A percentile compares a stretch with the other conserved stretches of the same genome.
Evolutionary conservation across 345 rosid species (phyloP).

Genomic region (Microcos paniculata): DNA sequence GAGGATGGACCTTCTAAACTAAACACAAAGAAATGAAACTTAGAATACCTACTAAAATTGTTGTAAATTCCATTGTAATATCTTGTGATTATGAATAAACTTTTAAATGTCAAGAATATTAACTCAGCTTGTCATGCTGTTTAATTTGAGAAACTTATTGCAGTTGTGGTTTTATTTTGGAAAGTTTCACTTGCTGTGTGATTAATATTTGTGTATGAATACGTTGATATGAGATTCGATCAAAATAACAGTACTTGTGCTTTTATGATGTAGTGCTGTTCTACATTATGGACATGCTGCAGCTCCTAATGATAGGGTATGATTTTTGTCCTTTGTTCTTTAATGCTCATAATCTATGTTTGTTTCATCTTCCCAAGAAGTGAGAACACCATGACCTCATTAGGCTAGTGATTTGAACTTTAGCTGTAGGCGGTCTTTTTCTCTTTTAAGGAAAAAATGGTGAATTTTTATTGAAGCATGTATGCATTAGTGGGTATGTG

Average conservation of each 20-base stretch:
- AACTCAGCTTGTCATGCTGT: not conserved
- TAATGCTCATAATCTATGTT: not conserved
- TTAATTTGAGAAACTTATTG: not conserved
- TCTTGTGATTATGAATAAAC: not conserved
- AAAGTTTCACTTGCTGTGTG: not conserved
- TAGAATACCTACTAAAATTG: not conserved
- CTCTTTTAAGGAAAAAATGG: not conserved
- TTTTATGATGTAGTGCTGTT: slow-evolving; percentile 62
- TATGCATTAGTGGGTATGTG: not conserved
- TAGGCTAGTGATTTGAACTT: not conserved
- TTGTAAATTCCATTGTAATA: slow-evolving; percentile 1
- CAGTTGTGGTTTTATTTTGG: not conserved
- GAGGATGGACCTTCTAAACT: not conserved
- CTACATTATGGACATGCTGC: slow-evolving; percentile 98
- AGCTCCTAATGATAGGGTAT: slow-evolving; percentile 97
- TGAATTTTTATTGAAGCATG: not conserved
- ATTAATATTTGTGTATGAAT: not conserved
- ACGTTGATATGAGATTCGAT: slow-evolving; percentile 8
- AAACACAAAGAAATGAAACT: not conserved
- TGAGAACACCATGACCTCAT: not conserved
- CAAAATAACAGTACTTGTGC: slow-evolving; percentile 6
- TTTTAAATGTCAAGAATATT: not conserved
- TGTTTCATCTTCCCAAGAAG: slow-evolving; percentile 1
- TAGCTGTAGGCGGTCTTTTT: not conserved
- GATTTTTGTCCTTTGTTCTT: slow-evolving; percentile 9